These are phyloP conservation scores for Parietaria judaica DNA, from an alignment of 306 rosid species.

Conservation along the genomic window DNA sequence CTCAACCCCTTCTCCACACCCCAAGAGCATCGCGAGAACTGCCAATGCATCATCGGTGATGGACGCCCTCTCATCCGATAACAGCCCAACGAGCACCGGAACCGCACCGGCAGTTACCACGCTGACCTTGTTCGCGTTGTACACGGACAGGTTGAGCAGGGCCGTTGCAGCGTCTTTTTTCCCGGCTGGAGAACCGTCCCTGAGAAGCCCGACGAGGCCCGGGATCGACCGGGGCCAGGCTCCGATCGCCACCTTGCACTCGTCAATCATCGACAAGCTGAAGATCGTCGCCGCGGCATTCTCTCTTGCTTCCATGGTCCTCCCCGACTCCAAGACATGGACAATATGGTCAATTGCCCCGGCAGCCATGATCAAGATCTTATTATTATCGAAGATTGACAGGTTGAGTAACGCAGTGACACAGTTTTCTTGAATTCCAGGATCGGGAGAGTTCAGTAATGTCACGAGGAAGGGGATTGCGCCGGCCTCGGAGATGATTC, in stretches of 20 bases:
- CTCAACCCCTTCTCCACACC: conserved; percentile 59
- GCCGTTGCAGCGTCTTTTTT: conserved; percentile 84
- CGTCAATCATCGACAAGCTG: conserved; percentile 72
- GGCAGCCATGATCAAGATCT: conserved; percentile 68
- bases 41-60: conserved; percentile 72
- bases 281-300: conserved; percentile 83
- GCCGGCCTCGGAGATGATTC: conserved; percentile 85
- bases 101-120: conserved; percentile 52
- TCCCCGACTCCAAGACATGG: conserved; percentile 61
- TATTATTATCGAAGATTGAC: conserved; percentile 77
- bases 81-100: conserved; percentile 49
- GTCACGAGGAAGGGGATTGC: conserved; percentile 81
- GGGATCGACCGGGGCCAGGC: conserved; percentile 52
- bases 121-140: conserved; percentile 56
- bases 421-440: conserved; percentile 79
- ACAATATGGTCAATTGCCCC: conserved; percentile 75
- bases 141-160: conserved; percentile 61
- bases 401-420: conserved; percentile 85
- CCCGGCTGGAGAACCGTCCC: conserved; percentile 69
- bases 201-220: conserved; percentile 63
- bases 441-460: conserved; percentile 51
- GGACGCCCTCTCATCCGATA: conserved; percentile 77
- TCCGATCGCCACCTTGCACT: conserved; percentile 64
- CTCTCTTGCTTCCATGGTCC: conserved; percentile 80
- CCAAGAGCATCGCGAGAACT: conserved; percentile 54